Evolutionary conservation across 352 stramenopile genomes (phyloP), one percentile per base, ranked within the genome.

Genomic region (Globisporangium viniferum): DNA sequence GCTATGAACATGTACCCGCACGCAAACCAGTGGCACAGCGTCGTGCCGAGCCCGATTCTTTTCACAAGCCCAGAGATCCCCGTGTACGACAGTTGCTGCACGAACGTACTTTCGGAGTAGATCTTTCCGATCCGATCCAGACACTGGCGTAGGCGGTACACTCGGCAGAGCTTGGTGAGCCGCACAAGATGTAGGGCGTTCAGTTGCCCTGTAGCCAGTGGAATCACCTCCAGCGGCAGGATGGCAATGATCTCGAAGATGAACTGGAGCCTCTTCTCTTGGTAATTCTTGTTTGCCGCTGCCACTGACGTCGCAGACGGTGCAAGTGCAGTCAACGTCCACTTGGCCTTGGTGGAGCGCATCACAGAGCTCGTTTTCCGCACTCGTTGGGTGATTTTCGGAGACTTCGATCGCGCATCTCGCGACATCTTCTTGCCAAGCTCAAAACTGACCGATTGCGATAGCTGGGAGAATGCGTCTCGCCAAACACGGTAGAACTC

Each of bases 1-100:
- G 78, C 84, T 27, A 92, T 69, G 54, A 90, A 60, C 75, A 94
- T 89, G 69, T 93, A 94, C 0, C 78, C 82, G 31, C 82, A 92
- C 1, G 83, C 83, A 18, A 82, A 63, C 70, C 77, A 91, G 62
- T 94, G 86, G 49, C 70, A 77, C 48, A 88, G 22, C 5, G 73
- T 55, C 3, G 74, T 46, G 20, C 71, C 79, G 0, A 87, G 15
- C 0, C 61, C 64, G 48, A 93, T 78, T 58, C 78, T 82, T 9
- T 69, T 69, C 31, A 78, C 72, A 9, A 92, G 77, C 0, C 62
- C 79, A 7, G 81, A 79, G 33, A 91, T 86, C 1, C 81, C 81
- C 0, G 79, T 91, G 36, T 89, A 82, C 0, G 82, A 89, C 10
- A 90, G 48, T 7, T 78, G 73, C 54, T 88, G 78, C 0, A 92